Evolutionary conservation across 441 rosid species (phyloP), one percentile per base, ranked within the genome.

Genomic region (Cnidoscolus chayamansa): DNA sequence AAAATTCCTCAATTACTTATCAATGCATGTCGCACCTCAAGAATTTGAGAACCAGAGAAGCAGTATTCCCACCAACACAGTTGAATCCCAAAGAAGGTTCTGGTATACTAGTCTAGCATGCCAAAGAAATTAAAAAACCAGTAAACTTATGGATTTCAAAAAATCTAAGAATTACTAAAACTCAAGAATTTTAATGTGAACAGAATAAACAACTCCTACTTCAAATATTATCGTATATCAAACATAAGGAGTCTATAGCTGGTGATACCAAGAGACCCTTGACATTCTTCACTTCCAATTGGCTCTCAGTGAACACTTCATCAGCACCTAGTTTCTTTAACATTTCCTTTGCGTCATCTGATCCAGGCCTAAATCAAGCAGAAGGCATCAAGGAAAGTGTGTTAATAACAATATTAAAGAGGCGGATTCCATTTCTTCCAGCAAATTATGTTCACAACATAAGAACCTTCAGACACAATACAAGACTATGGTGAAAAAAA

Each of bases 41-140:
- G 87, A 85, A 89, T 77, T 88, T 92, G 77, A 87, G 88, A 69
- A 90, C 91, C 72, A 86, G 76, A 72, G 94, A 85, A 75, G 98
- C 94, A 65, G 92, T 80, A 76, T 88, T 88, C 72, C 97, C 97
- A 69, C 99, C 99, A 62, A 94, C 87, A 53, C 97, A 90, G 83
- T 94, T 88, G 79, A 94, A 88, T 74, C 97, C 97, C 72, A 94
- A 76, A 61, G 86, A 81, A 73, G 89, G 93, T 80, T 89, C 91
- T 16, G 94, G 87, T 77, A 83, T 45, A 78, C 77, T 81, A 62
- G 81, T 83, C 97, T 92, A 64, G 31, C 69, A 80, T 20, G 75
- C 48, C 55, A 74, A 72, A 11, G 61, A 76, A 58, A 72, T 40
- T 25, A 10, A 65, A 72, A 65, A 72, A 75, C 58, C 15, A 11